Percentiles rank a stretch among this genome's conserved stretches.
Evolutionary conservation across 2,329 filamentous ascomycete species (phyloP).

Genomic region (Alternaria dauci): DNA sequence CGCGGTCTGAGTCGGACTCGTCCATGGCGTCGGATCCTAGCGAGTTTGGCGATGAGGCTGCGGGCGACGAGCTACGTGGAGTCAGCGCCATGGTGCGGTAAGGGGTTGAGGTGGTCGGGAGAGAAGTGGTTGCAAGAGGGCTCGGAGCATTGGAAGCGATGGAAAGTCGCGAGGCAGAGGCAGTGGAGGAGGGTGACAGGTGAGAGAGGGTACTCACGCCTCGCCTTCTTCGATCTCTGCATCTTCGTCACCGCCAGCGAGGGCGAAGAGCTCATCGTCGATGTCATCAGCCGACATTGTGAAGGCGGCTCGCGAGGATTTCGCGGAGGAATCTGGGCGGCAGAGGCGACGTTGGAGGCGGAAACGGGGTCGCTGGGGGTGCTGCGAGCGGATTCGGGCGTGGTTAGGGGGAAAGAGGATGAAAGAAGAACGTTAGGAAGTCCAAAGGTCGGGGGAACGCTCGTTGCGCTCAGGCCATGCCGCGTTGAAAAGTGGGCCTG

Average conservation of each 20-base stretch:
- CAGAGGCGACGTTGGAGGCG: conserved; percentile 8
- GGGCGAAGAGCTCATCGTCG: conserved; percentile 91
- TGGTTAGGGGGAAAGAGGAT: conserved; percentile 26
- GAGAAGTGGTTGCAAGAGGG: conserved; percentile 24
- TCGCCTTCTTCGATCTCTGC: conserved; percentile 78
- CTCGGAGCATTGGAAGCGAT: conserved; percentile 6
- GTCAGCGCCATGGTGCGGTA: conserved; percentile 39
- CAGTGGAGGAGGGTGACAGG: conserved; percentile 15
- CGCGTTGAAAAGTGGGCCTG: conserved; percentile 31
- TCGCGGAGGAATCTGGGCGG: neutral
- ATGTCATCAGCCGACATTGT: conserved; percentile 77
- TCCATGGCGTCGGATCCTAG: conserved; percentile 87
- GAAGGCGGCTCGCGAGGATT: conserved; percentile 15
- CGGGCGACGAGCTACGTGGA: conserved; percentile 69
- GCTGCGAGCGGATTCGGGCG: conserved; percentile 20
- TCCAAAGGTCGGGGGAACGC: conserved; percentile 34
- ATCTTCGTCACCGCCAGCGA: conserved; percentile 76
- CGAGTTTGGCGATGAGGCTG: conserved; percentile 73
- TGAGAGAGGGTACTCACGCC: conserved; percentile 68
- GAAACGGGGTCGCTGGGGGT: conserved; percentile 15
- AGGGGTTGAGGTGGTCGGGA: conserved; percentile 17
- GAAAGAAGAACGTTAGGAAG: conserved; percentile 26
- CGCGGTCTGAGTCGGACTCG: conserved; percentile 67
- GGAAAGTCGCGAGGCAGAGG: conserved; percentile 3
- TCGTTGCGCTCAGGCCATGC: conserved; percentile 27